Evolutionary conservation across 495 filamentous ascomycete genomes (phyloP), one percentile per base, ranked within the genome.

Genomic region (Tuber brumale): DNA sequence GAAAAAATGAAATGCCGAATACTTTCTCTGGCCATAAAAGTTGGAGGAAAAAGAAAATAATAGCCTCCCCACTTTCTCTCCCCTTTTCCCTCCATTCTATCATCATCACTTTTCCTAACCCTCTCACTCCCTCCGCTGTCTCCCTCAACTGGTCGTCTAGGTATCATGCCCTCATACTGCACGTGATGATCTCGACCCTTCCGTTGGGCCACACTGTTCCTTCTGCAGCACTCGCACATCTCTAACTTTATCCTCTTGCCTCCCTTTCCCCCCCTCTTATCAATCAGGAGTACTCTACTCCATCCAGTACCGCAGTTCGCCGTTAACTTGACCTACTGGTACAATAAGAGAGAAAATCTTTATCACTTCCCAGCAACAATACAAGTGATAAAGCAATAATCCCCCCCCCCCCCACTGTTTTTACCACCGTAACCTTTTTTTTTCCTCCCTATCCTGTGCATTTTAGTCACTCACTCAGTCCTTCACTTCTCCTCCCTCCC

Each of bases 11-110:
- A 70, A 69, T 70, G 44, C 74, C 61, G 44, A 51, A 44, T 42
- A 21, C 43, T 48, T 71, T 77, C 73, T 69, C 73, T 71, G 61
- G 27, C 42, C 75, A 74, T 71, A 42, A 42, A 57, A 71, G 74
- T 46, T 61, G 46, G 46, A 48, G n/a, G n/a, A 12, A 46, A 31
- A 72, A 72, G 61, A 61, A 9, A 39, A 31, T 16, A 23, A 76
- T 18, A 23, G 27, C 39, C 6, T n/a, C 51, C 51, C 35, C 42
- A 41, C 48, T 57, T 70, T 16, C 27, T 21, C 12, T 37, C 75
- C 37, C 74, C 69, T 27, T 61, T 61, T 23, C 51, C 51, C 12
- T 27, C 10, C 51, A 14, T 27, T 61, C 51, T 9, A 27, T 61
- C 51, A 14, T 14, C 51, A 57, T 57, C 48, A 9, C 9, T 21